Evolutionary conservation across 2,329 filamentous ascomycete genomes (phyloP), one percentile per base, ranked within the genome.

Genomic region (Cytospora piceae): DNA sequence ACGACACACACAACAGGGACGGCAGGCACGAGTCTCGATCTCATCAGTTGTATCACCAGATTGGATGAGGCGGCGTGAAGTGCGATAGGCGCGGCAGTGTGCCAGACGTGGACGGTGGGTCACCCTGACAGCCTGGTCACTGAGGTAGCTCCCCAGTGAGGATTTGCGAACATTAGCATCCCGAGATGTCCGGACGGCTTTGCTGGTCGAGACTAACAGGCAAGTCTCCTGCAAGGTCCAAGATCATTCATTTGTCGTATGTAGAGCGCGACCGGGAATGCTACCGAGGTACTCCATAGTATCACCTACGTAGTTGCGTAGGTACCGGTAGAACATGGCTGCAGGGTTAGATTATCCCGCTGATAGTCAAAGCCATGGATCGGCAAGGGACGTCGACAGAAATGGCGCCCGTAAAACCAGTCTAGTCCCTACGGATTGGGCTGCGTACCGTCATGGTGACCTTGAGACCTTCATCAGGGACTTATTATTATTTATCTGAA

Each of bases 41-140:
- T 5, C 17, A 12, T 49, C 20, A 49, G 9, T 29, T 29, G 27
- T 20, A 22, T 49, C 46, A 49, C n/a, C n/a, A 22, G 46, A 49
- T 39, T 7, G 42, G 31, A 63, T 1, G 6, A 31, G 34, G 53
- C 39, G 37, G 37, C 24, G 53, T 15, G 12, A 63, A 57, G 37
- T 63, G 60, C 61, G 61, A 63, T 63, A 63, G 61, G 53, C 53
- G 39, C 61, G 61, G 61, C 34, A 57, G 61, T 42, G 53, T 31
- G 37, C 37, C 37, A 51, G 61, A 29, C 27, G 27, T 39, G n/a
- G n/a, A 31, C 34, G 37, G 61, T 63, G 61, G 60, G 53, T 14
- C n/a, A 37, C 34, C 11, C 11, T 34, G 32, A 34, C 32, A 34
- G 31, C 31, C 31, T 31, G 32, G 32, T 34, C 32, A 34, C 11